These are phyloP conservation scores for Wickerhamiella sorbophila DNA, from an alignment of 805 yeast genomes.

Conservation along the genomic window DNA sequence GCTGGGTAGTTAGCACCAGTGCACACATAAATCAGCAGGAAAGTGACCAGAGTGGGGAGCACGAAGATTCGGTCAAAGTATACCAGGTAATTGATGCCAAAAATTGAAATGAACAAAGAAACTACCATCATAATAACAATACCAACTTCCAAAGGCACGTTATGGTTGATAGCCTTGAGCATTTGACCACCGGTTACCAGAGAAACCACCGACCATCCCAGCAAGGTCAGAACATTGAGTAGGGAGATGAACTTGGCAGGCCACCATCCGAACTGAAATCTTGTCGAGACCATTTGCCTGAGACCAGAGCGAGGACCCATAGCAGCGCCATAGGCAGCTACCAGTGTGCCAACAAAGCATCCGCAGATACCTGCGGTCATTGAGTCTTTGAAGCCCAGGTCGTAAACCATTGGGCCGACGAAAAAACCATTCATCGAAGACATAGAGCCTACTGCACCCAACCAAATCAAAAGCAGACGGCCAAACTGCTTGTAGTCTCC, in stretches of 20 bases:
- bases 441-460: constrained; percentile 76
- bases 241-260: constrained; percentile 62
- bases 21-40: constrained; percentile 49
- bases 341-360: constrained; percentile 49
- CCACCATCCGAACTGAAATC: constrained; percentile 78
- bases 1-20: constrained; percentile 25
- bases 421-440: constrained; percentile 78
- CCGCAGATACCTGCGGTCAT: constrained; percentile 50
- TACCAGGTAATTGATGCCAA: constrained; percentile 62
- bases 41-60: constrained; percentile 53
- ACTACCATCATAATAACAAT: constrained; percentile 53
- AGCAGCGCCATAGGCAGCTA: constrained; percentile 71
- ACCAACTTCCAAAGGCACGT: constrained; percentile 59
- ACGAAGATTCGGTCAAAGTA: constrained; percentile 54
- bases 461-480: constrained; percentile 58
- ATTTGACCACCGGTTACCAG: constrained; percentile 83
- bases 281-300: constrained; percentile 72
- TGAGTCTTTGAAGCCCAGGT: constrained; percentile 51
- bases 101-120: constrained; percentile 53
- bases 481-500: constrained; percentile 16
- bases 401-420: constrained; percentile 58
- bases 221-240: constrained; percentile 55
- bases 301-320: constrained; percentile 89
- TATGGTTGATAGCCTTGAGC: constrained; percentile 45
- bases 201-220: constrained; percentile 94